phyloP scores from a whole-genome alignment of 352 stramenopile species.

The Globisporangium recalcitrans region DNA sequence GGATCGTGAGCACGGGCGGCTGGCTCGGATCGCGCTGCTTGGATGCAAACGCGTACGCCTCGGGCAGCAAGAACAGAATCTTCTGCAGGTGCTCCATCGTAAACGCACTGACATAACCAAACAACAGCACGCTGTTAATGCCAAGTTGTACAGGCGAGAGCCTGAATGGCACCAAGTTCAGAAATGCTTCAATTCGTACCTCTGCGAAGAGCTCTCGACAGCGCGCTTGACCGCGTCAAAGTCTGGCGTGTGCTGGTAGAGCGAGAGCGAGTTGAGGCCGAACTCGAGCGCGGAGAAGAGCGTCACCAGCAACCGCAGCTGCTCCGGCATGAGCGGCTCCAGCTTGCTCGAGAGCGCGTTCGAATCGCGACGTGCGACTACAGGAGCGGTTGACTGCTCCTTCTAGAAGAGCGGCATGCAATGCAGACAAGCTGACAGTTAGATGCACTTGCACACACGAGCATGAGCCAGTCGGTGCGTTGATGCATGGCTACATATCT shows the following conservation, averaged over 20 bases:
- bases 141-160: not conserved
- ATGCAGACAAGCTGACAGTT: no score
- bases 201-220: slow-evolving; percentile 66
- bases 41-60: slow-evolving; percentile 43
- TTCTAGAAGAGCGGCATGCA: no score
- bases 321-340: slow-evolving; percentile 33
- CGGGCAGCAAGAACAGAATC: slow-evolving; percentile 47
- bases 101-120: slow-evolving; percentile 25
- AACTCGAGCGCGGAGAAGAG: slow-evolving; percentile 75
- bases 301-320: slow-evolving; percentile 39
- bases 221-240: slow-evolving; percentile 58
- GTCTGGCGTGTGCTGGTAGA: slow-evolving; percentile 68
- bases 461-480: no score
- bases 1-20: slow-evolving; percentile 43
- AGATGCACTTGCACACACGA: not conserved
- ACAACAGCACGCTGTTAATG: no score
- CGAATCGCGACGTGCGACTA: not conserved
- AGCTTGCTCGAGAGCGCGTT: slow-evolving; percentile 14
- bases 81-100: slow-evolving; percentile 48
- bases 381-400: no score
- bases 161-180: not conserved
- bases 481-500: no score
- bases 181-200: no score
- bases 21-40: slow-evolving; percentile 35
- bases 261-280: slow-evolving; percentile 49